Percentiles rank a stretch among this genome's conserved stretches.
phyloP scores from a whole-genome alignment of 805 yeast genomes.

The Ogataea allantospora region DNA sequence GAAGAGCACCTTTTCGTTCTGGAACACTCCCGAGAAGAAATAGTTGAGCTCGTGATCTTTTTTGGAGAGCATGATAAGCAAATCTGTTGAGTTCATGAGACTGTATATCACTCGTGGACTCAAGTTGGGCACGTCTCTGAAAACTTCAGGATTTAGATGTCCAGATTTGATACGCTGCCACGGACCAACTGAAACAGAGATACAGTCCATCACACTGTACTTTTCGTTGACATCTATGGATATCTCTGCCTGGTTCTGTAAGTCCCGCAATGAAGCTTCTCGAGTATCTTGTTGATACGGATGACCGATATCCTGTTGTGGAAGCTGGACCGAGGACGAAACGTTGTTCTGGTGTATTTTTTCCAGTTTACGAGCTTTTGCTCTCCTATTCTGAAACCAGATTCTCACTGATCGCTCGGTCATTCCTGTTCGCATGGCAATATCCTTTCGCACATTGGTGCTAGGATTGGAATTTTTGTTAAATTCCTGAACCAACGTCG shows the following conservation, averaged over 20 bases:
- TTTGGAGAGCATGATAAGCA: slow-evolving; percentile 66
- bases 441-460: slow-evolving; percentile 64
- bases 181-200: slow-evolving; percentile 68
- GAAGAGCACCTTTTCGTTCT: slow-evolving; percentile 64
- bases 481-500: slow-evolving; percentile 65
- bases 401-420: slow-evolving; percentile 86
- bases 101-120: slow-evolving; percentile 65
- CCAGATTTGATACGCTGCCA: slow-evolving; percentile 82
- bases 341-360: slow-evolving; percentile 37
- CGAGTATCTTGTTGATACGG: neutral
- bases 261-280: slow-evolving; percentile 20
- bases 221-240: slow-evolving; percentile 62
- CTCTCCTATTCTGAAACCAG: slow-evolving; percentile 90
- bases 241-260: slow-evolving; percentile 27
- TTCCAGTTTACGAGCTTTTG: slow-evolving; percentile 68
- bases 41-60: slow-evolving; percentile 73
- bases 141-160: slow-evolving; percentile 37
- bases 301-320: neutral
- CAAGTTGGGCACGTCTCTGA: slow-evolving; percentile 53
- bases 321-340: neutral
- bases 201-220: slow-evolving; percentile 64
- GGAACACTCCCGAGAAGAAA: slow-evolving; percentile 72
- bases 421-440: slow-evolving; percentile 74
- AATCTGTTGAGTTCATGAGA: slow-evolving; percentile 66
- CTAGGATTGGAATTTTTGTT: slow-evolving; percentile 72